A percentile compares a stretch with the other conserved stretches of the same genome.
phyloP scores from a whole-genome alignment of 352 stramenopile species.

The Phytopythium vexans region DNA sequence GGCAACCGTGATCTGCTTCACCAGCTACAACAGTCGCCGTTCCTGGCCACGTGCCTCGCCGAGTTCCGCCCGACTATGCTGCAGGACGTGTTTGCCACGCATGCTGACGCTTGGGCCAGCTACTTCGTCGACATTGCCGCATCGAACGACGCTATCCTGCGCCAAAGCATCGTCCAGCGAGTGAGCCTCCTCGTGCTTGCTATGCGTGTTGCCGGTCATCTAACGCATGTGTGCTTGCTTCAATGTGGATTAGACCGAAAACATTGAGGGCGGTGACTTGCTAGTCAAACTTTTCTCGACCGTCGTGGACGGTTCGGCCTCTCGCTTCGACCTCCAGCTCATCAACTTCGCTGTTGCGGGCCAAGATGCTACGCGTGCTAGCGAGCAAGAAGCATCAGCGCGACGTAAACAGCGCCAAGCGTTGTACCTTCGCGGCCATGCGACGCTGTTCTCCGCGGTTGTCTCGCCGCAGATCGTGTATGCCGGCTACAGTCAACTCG shows the following conservation, averaged over 20 bases:
- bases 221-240: background rate
- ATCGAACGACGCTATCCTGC: conserved; percentile 49
- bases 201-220: conserved; percentile 1
- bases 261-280: conserved; percentile 44
- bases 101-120: conserved; percentile 58
- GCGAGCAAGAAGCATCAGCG: conserved; percentile 31
- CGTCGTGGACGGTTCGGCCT: conserved; percentile 36
- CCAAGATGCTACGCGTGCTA: conserved; percentile 26
- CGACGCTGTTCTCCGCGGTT: conserved; percentile 43
- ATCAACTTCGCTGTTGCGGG: conserved; percentile 40
- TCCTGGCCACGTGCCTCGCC: conserved; percentile 55
- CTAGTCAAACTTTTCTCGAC: conserved; percentile 47
- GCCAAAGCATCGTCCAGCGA: conserved; percentile 39
- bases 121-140: conserved; percentile 64
- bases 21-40: conserved; percentile 45
- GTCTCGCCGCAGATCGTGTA: conserved; percentile 41
- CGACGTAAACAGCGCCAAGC: conserved; percentile 52
- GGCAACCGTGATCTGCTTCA: conserved; percentile 42
- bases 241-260: conserved; percentile 37
- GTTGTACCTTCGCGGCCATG: conserved; percentile 46
- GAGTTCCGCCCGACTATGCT: conserved; percentile 59
- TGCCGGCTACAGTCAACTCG: conserved; percentile 27
- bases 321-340: conserved; percentile 37
- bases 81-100: conserved; percentile 58
- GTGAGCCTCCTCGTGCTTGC: conserved; percentile 15